phyloP scores from a whole-genome alignment of 2,329 filamentous ascomycete genomes.

The Diplodia seriata region DNA sequence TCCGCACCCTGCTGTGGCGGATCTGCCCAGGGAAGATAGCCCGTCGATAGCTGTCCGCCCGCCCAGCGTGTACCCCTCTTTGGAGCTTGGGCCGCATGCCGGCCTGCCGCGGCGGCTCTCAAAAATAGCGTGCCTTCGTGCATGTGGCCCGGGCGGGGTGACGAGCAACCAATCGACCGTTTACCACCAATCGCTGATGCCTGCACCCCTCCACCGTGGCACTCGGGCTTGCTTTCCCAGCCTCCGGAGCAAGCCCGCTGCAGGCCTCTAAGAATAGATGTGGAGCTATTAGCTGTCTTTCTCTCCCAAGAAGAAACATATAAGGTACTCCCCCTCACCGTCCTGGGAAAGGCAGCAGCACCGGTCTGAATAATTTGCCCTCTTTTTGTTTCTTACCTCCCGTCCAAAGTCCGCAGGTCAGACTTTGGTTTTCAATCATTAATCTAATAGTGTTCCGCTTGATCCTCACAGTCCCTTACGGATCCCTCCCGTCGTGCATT shows the following conservation, averaged over 20 bases:
- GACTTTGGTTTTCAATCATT: slow-evolving; percentile 54
- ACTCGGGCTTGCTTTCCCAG: slow-evolving; percentile 36
- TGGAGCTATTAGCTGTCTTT: slow-evolving; percentile 50
- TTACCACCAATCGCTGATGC: slow-evolving; percentile 42
- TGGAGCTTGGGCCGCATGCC: slow-evolving; percentile 31
- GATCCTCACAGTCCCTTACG: slow-evolving; percentile 52
- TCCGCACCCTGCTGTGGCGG: slow-evolving; percentile 28
- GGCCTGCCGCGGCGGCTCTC: slow-evolving; percentile 44
- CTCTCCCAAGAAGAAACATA: slow-evolving; percentile 50
- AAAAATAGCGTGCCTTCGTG: slow-evolving; percentile 46
- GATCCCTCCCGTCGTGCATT: slow-evolving; percentile 50
- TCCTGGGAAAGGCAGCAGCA: slow-evolving; percentile 42
- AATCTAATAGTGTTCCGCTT: slow-evolving; percentile 52
- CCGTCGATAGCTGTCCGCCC: slow-evolving; percentile 31
- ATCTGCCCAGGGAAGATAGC: slow-evolving; percentile 32
- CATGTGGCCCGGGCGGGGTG: slow-evolving; percentile 23
- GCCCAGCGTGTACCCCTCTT: slow-evolving; percentile 29
- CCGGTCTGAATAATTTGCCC: slow-evolving; percentile 55
- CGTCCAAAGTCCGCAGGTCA: slow-evolving; percentile 56
- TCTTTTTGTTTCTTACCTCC: slow-evolving; percentile 46
- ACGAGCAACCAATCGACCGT: slow-evolving; percentile 32
- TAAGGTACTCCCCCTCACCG: slow-evolving; percentile 54
- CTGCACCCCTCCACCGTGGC: slow-evolving; percentile 38
- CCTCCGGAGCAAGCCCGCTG: slow-evolving; percentile 41
- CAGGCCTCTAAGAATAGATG: slow-evolving; percentile 57